These are phyloP conservation scores for Trichophyton mentagrophytes DNA, from an alignment of 2,329 filamentous ascomycete species.

Conservation along the genomic window DNA sequence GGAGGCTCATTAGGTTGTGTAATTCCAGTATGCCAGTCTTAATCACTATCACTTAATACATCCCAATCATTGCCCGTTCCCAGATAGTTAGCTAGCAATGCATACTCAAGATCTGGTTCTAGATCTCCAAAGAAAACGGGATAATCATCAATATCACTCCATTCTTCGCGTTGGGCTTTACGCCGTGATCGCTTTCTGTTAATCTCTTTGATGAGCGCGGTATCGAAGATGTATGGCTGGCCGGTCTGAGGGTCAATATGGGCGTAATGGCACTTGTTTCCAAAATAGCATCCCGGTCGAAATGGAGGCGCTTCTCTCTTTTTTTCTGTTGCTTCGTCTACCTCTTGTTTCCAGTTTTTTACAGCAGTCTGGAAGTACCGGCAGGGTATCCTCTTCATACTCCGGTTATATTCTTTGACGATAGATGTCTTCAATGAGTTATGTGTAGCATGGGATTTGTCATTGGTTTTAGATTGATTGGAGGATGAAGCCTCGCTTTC, in stretches of 20 bases:
- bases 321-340: not conserved
- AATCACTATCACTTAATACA: no score
- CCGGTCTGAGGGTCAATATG: slow-evolving; percentile 14
- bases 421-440: slow-evolving; percentile 17
- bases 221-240: slow-evolving; percentile 11
- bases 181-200: not conserved
- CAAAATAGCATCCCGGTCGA: slow-evolving; percentile 18
- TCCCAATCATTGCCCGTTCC: no score
- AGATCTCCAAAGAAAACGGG: not conserved
- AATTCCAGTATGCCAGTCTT: no score
- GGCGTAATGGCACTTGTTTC: slow-evolving; percentile 21
- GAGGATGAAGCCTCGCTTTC: not conserved
- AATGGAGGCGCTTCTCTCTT: slow-evolving; percentile 6
- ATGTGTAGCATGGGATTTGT: not conserved
- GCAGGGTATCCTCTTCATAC: slow-evolving; percentile 18
- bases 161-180: not conserved
- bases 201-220: not conserved
- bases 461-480: not conserved
- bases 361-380: slow-evolving; percentile 15
- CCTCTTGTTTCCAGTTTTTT: slow-evolving; percentile 6
- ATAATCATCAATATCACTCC: not conserved
- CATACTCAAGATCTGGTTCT: not conserved
- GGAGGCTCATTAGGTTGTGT: no score
- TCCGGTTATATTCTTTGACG: slow-evolving; percentile 17
- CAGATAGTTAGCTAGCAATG: no score